Base-by-base conservation (phyloP, 208 protist genomes). In the Angomonas ambiguus region DNA sequence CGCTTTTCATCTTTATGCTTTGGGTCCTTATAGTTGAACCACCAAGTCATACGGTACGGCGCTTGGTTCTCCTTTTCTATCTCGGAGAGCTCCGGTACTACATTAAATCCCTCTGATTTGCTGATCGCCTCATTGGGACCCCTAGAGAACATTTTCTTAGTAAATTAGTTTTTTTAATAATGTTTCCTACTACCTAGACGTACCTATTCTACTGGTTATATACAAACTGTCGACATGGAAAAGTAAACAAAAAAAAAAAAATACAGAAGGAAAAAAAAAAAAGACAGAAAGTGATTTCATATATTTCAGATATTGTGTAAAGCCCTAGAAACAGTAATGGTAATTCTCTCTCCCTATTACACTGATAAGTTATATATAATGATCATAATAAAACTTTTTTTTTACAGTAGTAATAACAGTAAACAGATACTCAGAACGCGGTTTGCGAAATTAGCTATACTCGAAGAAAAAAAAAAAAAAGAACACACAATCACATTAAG, bases 1-100 rank as follows among this genome's bases (percentile, higher is more conserved):
- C 76, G 78, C 27, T 18, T 18, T 10, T 16, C 51, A 55, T 75
- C 53, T 38, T 70, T 76, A 71, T 90, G 71, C 0, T 28, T 35
- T 1, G 82, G 84, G 61, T 91, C 82, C 16, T 84, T 71, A 41
- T 71, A 92, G 72, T 75, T 79, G 62, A 77, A 67, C 72, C 72
- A 91, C 20, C 74, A 83, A 1, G 53, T 80, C 85, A 91, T 90
- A 28, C 51, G 60, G 60, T 93, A 74, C 0, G 75, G 76, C 33
- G 71, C 45, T 0, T 67, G 61, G 31, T 80, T 71, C 41, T 56
- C 78, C 28, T 65, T 49, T 56, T 80, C 78, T 11, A 59, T 64
- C 30, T 72, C 68, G 22, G 74, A 74, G 48, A 59, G 62, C 1
- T 66, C 56, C 51, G 38, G 65, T 33, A 65, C 67, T 24, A 79